Evolutionary conservation across 116 monocot species (phyloP), one percentile per base, ranked within the genome.

Genomic region (Zostera marina): DNA sequence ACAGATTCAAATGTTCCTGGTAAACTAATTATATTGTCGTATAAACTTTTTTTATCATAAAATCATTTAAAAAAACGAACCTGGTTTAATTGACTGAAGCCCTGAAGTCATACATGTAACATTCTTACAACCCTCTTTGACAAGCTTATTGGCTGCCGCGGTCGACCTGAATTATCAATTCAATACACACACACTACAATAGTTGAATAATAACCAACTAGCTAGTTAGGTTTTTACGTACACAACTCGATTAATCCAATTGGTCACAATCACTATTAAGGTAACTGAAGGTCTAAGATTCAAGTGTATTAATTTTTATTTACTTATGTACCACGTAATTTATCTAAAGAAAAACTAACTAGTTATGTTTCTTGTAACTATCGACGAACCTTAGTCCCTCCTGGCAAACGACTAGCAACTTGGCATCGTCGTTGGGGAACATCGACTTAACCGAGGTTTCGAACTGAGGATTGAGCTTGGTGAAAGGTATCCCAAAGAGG

Each of bases 361-460:
- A n/a, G n/a, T n/a, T n/a, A n/a, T n/a, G n/a, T n/a, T n/a, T n/a
- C n/a, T n/a, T n/a, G n/a, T n/a, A n/a, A n/a, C n/a, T n/a, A n/a
- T n/a, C n/a, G n/a, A n/a, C n/a, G n/a, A 24, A 94, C 94, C 94
- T 82, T 60, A 94, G 68, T 51, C 94, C 94, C 76, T 85, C 94
- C 58, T 88, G 94, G 59, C 94, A 94, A 17, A 94, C 85, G 32
- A 94, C 25, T 45, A 88, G 60, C 49, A 94, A 49, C 63, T 85
- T 94, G 53, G 75, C 80, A 26, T 88, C 77, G 24, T 73, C 2
- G 24, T 73, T 1, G 32, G 79, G 62, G 64, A 94, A 81, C 75
- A 85, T 65, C 9, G 48, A 62, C 68, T 82, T 81, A 22, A 85
- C 73, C 0, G 75, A 48, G 48, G 54, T 65, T 39, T 78, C 79